phyloP scores from a whole-genome alignment of 1,284 basidiomycete species.

The Austropuccinia psidii region DNA sequence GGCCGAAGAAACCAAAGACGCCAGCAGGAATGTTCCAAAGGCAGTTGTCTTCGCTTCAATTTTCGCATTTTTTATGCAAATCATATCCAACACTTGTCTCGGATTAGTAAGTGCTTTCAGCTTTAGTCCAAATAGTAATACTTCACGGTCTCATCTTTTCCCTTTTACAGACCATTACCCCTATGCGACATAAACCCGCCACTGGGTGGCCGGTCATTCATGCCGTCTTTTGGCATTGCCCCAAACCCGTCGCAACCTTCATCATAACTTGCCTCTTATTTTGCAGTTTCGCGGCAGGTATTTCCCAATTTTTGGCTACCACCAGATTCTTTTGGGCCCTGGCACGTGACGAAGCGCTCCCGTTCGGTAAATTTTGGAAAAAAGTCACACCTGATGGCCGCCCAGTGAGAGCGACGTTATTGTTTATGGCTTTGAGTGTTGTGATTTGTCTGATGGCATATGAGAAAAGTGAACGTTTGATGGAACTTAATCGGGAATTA shows the following conservation, averaged over 20 bases:
- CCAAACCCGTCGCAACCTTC: conserved; percentile 26
- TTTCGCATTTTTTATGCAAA: background rate
- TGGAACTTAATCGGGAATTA: background rate
- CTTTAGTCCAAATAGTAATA: background rate
- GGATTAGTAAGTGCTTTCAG: background rate
- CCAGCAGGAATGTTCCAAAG: conserved; percentile 3
- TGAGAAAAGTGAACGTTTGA: background rate
- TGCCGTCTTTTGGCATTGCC: conserved; percentile 20
- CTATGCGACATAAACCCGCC: background rate
- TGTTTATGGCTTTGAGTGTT: background rate
- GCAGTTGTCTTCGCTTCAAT: conserved; percentile 5
- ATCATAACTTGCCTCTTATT: background rate
- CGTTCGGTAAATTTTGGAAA: conserved; percentile 2
- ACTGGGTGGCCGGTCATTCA: conserved; percentile 16
- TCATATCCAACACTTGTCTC: conserved; percentile 1
- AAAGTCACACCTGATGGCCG: background rate
- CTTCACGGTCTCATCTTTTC: background rate
- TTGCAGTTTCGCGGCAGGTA: background rate
- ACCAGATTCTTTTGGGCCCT: conserved; percentile 34
- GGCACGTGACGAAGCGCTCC: conserved; percentile 31
- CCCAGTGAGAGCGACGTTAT: conserved; percentile 6
- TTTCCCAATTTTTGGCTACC: conserved; percentile 26
- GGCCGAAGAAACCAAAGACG: conserved; percentile 28
- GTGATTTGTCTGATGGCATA: background rate
- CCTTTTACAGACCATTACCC: conserved; percentile 13